phyloP scores from a whole-genome alignment of 2,329 filamentous ascomycete species.

The Curvularia lunata region DNA sequence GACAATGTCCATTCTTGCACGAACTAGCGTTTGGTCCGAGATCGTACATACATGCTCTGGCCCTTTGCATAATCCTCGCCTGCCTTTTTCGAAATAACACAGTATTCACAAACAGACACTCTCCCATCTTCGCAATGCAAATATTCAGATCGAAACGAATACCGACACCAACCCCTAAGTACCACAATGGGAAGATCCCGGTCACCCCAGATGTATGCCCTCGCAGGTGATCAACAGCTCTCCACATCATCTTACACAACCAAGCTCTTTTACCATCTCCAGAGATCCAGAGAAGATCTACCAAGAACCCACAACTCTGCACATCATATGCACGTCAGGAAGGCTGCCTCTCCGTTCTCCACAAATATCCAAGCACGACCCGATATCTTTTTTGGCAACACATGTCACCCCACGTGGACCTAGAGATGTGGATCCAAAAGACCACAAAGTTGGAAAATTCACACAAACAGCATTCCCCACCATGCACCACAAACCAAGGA shows the following conservation, averaged over 20 bases:
- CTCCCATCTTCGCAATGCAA: background rate
- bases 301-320: background rate
- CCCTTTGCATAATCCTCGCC: background rate
- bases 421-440: background rate
- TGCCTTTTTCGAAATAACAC: background rate
- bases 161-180: background rate
- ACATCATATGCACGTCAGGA: background rate
- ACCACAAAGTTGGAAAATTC: background rate
- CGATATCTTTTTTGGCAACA: background rate
- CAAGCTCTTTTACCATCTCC: background rate
- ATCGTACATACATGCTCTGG: background rate
- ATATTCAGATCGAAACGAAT: background rate
- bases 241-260: background rate
- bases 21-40: background rate
- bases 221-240: background rate
- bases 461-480: background rate
- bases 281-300: background rate
- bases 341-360: background rate
- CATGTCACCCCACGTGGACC: background rate
- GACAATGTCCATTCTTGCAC: background rate
- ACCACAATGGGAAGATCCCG: background rate
- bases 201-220: background rate
- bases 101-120: background rate
- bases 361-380: background rate
- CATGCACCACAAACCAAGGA: background rate